These are phyloP conservation scores for Quercus bicolor DNA, from an alignment of 306 rosid genomes.

Conservation along the genomic window DNA sequence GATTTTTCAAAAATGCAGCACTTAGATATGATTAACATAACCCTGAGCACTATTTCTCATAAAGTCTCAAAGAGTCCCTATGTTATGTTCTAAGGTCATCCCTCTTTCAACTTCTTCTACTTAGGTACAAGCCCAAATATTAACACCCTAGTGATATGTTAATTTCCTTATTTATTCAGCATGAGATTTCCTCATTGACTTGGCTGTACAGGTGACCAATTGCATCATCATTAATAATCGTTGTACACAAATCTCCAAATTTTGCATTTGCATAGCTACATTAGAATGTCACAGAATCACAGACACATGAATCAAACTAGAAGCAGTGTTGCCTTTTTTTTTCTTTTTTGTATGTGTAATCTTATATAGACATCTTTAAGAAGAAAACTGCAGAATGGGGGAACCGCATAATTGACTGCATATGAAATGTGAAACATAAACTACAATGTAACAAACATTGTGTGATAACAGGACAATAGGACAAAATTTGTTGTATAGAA, in stretches of 20 bases:
- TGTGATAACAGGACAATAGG: background rate
- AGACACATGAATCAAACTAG: background rate
- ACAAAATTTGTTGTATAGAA: conserved; percentile 1
- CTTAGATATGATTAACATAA: no score
- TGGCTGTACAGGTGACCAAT: background rate
- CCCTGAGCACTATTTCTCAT: no score
- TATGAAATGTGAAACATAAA: background rate
- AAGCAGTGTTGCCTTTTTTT: background rate
- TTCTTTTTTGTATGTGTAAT: background rate
- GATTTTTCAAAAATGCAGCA: no score
- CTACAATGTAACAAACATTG: conserved; percentile 9
- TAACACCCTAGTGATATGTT: background rate
- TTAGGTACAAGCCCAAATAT: background rate
- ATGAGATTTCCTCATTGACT: background rate
- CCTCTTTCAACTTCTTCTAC: background rate
- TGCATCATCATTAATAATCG: background rate
- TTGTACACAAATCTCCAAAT: background rate
- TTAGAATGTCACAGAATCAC: background rate
- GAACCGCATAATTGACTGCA: background rate
- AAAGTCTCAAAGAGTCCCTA: no score
- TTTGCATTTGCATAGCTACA: background rate
- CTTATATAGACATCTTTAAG: background rate
- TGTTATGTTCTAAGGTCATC: background rate
- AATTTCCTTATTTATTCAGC: background rate
- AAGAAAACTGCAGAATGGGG: background rate